Evolutionary conservation across 1,139 yeast genomes (phyloP), one percentile per base, ranked within the genome.

Genomic region (Yamadazyma sp.): DNA sequence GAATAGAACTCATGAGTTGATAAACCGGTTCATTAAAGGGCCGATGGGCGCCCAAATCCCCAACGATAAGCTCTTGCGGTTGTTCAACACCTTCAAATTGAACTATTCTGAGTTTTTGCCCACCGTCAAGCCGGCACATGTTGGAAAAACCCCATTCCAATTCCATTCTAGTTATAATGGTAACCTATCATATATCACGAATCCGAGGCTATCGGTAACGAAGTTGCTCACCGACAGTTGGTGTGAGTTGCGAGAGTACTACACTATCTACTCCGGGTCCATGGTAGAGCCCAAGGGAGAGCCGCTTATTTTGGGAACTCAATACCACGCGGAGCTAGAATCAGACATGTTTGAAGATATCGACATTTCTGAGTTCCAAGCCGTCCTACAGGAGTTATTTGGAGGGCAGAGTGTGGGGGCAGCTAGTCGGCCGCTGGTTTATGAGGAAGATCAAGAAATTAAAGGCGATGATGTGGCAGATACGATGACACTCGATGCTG

Each of bases 181-280:
- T 3, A 61, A 63, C 33, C n/a, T 13, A 10, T 56, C 65, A n/a
- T 57, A 57, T 34, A 33, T 61, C 1, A 21, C 42, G 1, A 47
- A 44, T 27, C 75, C 75, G 9, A 50, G 77, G 31, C 46, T 72
- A 29, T 64, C 74, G 6, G 80, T 76, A 6, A 75, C 81, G 0
- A 68, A 64, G 39, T 48, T 78, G 13, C 53, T 76, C 9, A 67
- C 77, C 0, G 56, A 62, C 30, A 58, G 64, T 23, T 78, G 82
- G 82, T 78, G 83, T 56, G 82, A 77, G 47, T 52, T 77, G 40
- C 51, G 73, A 21, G 64, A 62, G 14, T 64, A 67, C 36, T 78
- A 75, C 48, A 64, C 63, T 15, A 52, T 72, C 0, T 76, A 67
- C 46, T 59, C 78, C 0, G 65, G 65, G 5, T 50, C 65, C 1